phyloP scores from a whole-genome alignment of 163 green algal species.

The Prototheca cutis region DNA sequence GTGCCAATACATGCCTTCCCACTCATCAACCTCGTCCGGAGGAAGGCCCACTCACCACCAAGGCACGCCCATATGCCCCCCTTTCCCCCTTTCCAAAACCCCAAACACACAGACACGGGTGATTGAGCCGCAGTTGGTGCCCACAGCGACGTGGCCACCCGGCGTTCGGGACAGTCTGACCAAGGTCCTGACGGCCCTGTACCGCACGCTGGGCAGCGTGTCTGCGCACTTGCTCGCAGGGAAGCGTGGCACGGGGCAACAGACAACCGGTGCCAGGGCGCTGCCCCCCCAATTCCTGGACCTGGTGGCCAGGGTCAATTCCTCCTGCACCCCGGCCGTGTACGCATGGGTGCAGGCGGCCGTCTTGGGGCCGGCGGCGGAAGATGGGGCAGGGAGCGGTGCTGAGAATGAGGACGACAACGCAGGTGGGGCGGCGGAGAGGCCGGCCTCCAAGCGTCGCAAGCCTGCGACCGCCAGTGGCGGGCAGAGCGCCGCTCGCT shows the following conservation, averaged over 20 bases:
- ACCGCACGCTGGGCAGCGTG: background rate
- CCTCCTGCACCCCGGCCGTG: background rate
- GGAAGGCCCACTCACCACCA: background rate
- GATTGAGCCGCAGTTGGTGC: no score
- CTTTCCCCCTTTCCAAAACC: no score
- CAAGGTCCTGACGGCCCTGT: background rate
- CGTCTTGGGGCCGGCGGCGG: no score
- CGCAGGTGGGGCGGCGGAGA: no score
- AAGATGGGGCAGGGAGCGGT: no score
- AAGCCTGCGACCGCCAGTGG: no score
- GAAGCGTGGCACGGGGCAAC: background rate
- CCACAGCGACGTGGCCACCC: no score
- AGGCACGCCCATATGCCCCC: background rate
- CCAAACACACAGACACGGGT: no score
- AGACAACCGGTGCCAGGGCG: background rate
- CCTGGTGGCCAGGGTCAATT: background rate
- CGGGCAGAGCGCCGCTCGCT: background rate
- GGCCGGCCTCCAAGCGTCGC: no score
- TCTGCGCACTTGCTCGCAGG: background rate
- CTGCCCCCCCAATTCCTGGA: background rate
- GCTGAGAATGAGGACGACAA: no score
- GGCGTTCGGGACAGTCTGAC: background rate
- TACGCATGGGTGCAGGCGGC: background rate
- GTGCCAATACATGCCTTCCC: background rate
- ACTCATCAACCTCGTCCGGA: background rate